Conservation (phyloP, 768 basidiomycete species). For the Boletus insuetus region DNA sequence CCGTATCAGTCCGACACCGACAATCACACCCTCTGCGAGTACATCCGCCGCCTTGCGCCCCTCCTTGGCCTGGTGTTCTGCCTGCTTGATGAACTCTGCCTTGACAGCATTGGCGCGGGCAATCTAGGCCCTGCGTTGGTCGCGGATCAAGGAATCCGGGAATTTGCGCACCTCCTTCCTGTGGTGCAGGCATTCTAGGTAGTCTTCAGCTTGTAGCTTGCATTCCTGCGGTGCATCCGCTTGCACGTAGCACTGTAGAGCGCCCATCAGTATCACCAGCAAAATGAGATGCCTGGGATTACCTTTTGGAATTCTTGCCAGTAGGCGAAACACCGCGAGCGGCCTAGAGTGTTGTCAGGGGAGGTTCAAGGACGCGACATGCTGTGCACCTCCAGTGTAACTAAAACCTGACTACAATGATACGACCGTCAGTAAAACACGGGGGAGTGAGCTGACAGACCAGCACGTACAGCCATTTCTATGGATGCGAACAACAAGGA, state of each 20-base stretch:
- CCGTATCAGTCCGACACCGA: constrained; percentile 73
- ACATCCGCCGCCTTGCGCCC: constrained; percentile 70
- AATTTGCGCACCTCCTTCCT: constrained; percentile 72
- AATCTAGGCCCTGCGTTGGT: constrained; percentile 38
- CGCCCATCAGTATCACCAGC: constrained; percentile 7
- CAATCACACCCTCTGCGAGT: constrained; percentile 69
- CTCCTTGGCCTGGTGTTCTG: constrained; percentile 61
- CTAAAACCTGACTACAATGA: constrained; percentile 58
- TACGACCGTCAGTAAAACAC: constrained; percentile 10
- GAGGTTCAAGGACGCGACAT: background rate
- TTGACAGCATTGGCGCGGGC: constrained; percentile 68
- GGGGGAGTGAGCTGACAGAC: background rate
- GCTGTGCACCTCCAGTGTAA: constrained; percentile 54
- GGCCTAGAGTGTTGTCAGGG: constrained; percentile 45
- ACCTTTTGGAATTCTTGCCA: constrained; percentile 91
- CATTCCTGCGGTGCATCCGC: constrained; percentile 77
- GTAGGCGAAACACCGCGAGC: constrained; percentile 82
- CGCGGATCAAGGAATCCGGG: background rate
- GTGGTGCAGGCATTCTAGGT: constrained; percentile 88
- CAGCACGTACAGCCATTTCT: constrained; percentile 41
- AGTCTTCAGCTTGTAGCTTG: constrained; percentile 72
- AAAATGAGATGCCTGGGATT: background rate
- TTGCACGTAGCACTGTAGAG: constrained; percentile 74
- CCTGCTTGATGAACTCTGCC: constrained; percentile 66
- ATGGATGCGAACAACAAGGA: constrained; percentile 6